Evolutionary conservation across 805 yeast genomes (phyloP), one percentile per base, ranked within the genome.

Genomic region (Myxozyma udenii): DNA sequence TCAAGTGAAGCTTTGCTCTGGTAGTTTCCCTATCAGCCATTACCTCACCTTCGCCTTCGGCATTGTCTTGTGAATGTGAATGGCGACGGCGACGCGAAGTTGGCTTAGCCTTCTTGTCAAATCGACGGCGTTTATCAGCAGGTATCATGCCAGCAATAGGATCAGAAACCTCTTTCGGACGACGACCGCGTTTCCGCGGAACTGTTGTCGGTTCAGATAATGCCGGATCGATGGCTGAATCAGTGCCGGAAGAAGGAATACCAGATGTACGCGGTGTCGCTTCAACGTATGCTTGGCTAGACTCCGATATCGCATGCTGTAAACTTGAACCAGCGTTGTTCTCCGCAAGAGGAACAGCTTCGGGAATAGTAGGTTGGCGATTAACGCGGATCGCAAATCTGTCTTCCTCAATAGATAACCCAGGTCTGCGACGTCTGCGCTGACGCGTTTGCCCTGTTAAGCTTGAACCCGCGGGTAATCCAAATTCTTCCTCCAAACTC

Each of bases 401-500:
- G 9, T n/a, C 16, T 21, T 11, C n/a, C 4, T 38, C 24, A 4
- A 23, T 25, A 18, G 44, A 30, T 19, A 22, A 25, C 36, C 33
- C 32, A 7, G 42, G 38, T 16, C 39, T 23, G 18, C 42, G 28
- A 18, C 46, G 23, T 24, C 35, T 28, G 9, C 49, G 21, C 25
- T 21, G 36, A 16, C 46, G 46, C 42, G 36, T 26, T 7, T 35
- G 35, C 6, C 33, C 33, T n/a, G 41, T 3, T 16, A 40, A 16
- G 1, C 25, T n/a, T 14, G 41, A 26, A 2, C 40, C 47, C 12
- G 9, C 14, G 11, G 24, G 22, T 16, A 6, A 11, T 4, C 48
- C 36, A 22, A n/a, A 21, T 45, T 40, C 42, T 5, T 18, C 45
- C 21, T 46, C 48, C 6, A 41, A 43, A 14, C 47, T 41, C 23